Base-by-base conservation (phyloP, 108 stramenopile genomes). In the Skeletonema marinoi region DNA sequence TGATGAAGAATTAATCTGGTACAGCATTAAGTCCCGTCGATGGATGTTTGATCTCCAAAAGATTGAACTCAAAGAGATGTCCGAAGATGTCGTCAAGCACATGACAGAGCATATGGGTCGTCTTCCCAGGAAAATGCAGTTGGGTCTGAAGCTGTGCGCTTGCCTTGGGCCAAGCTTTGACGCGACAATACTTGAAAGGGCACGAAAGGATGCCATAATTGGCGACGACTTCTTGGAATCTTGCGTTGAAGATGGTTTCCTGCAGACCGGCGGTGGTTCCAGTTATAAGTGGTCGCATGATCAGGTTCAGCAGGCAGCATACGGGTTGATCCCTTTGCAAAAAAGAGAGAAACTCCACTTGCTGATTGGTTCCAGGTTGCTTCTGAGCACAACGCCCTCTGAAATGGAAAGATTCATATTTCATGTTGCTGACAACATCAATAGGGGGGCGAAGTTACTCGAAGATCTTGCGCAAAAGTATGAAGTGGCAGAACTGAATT, bases 1-100 rank as follows among this genome's bases (percentile, higher is more conserved):
- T 29, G 70, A 86, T 31, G 84, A 77, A 41, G 83, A 83, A 5
- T 50, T 86, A 21, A 70, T 89, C 6, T 83, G 74, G 75, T 86
- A 82, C 65, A 81, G 80, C 25, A 44, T 82, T 60, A 85, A 75
- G 42, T 51, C 44, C 9, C 76, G 78, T 29, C 78, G 70, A 35
- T 89, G 88, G 88, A 81, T 85, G 54, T 87, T 76, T 79, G 82
- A 89, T 66, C 68, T 89, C 8, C 48, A 75, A 39, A 77, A 56
- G 42, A 88, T 88, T 32, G 42, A 61, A 12, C 30, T 42, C n/a
- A 78, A 73, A 39, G 65, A 73, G 51, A 62, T 78, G 36, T 66
- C 64, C 3, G 64, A 36, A 17, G 73, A 73, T 46, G 71, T 74
- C 19, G 81, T 82, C 1, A 50, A 74, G n/a, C 82, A 85, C 41